phyloP scores from a whole-genome alignment of 2,329 filamentous ascomycete genomes.

The Aureobasidium sp. region DNA sequence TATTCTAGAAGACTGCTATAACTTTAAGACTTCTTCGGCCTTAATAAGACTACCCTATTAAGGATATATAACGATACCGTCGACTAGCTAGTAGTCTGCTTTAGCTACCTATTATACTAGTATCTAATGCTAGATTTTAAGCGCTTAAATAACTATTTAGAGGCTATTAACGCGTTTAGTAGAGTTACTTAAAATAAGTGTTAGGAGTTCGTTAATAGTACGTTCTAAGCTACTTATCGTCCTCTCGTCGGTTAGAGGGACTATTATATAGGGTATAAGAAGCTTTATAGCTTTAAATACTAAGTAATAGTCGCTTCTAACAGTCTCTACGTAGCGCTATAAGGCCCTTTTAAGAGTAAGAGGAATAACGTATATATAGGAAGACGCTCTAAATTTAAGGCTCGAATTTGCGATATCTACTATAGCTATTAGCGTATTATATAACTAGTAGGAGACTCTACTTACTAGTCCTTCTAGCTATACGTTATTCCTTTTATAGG shows the following conservation, averaged over 20 bases:
- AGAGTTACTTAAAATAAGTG: background rate
- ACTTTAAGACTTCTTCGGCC: background rate
- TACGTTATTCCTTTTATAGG: too few relatives aligned
- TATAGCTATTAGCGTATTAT: too few relatives aligned
- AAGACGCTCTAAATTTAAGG: background rate
- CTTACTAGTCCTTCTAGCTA: too few relatives aligned
- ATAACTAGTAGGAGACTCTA: too few relatives aligned
- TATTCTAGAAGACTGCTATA: background rate
- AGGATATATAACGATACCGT: background rate
- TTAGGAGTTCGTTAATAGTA: background rate
- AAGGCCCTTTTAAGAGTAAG: background rate
- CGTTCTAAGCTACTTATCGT: background rate
- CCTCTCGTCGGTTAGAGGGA: background rate
- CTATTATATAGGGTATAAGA: background rate
- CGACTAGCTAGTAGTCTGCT: background rate
- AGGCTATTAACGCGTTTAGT: background rate
- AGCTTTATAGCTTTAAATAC: background rate
- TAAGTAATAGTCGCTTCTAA: background rate
- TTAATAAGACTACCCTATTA: background rate
- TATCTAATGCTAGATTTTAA: background rate
- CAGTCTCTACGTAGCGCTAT: background rate
- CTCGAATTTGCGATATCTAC: background rate
- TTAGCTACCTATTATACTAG: background rate
- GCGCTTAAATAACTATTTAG: background rate
- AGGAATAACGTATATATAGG: background rate